These are phyloP conservation scores for Mesembryanthemum crystallinum DNA, from an alignment of 148 eudicot species.

Conservation along the genomic window DNA sequence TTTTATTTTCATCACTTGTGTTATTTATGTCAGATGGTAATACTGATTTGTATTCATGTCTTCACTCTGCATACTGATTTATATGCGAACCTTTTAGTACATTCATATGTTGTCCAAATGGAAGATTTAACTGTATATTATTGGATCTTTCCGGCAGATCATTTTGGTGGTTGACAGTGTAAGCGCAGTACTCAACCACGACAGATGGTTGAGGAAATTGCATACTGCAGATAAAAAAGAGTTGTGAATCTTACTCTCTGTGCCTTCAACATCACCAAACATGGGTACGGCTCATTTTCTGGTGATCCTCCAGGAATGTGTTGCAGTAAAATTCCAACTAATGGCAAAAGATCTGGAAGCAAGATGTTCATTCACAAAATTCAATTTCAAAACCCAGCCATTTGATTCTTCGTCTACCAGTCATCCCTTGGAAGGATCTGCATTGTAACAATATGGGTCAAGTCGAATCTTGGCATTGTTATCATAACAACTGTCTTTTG, in stretches of 20 bases:
- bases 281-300: conserved; percentile 6
- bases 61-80: conserved; percentile 4
- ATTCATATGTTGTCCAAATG: background rate
- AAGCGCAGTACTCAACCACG: conserved; percentile 83
- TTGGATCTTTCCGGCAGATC: conserved; percentile 44
- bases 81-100: background rate
- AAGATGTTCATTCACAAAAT: background rate
- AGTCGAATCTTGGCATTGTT: conserved; percentile 9
- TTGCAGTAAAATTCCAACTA: background rate
- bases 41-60: background rate
- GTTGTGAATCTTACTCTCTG: background rate
- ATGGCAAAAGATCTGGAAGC: background rate
- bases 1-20: no score
- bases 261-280: background rate
- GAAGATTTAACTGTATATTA: background rate
- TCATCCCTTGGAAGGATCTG: conserved; percentile 3
- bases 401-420: background rate
- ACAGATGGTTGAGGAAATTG: conserved; percentile 65
- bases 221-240: conserved; percentile 33
- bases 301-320: background rate
- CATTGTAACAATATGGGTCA: conserved; percentile 12
- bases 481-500: background rate
- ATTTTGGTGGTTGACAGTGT: conserved; percentile 88
- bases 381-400: background rate
- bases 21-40: background rate